Percentiles rank a stretch among this genome's conserved stretches.
Evolutionary conservation across 2,329 filamentous ascomycete species (phyloP).

Genomic region (Elsinoe fawcettii): DNA sequence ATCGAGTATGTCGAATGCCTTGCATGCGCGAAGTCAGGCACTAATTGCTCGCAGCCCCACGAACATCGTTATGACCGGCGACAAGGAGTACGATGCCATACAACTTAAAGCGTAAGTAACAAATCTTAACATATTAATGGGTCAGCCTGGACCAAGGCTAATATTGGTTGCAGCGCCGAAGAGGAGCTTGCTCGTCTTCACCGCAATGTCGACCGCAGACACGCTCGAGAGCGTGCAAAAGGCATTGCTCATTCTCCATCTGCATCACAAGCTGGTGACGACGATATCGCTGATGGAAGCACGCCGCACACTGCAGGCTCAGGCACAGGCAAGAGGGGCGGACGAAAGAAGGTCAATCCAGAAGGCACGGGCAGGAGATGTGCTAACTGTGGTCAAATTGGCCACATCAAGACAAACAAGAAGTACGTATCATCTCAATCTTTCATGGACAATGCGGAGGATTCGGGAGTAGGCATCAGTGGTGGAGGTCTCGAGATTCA

Average conservation of each 20-base stretch:
- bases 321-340: constrained; percentile 29
- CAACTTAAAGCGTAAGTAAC: constrained; percentile 48
- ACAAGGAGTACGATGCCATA: constrained; percentile 57
- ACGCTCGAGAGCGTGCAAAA: constrained; percentile 86
- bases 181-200: constrained; percentile 75
- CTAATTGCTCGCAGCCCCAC: constrained; percentile 43
- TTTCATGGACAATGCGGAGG: background rate
- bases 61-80: constrained; percentile 56
- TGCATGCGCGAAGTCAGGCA: background rate
- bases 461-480: background rate
- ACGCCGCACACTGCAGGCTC: constrained; percentile 21
- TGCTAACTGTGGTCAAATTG: constrained; percentile 92
- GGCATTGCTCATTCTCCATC: constrained; percentile 39
- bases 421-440: constrained; percentile 55
- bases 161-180: constrained; percentile 47
- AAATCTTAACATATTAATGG: background rate
- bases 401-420: constrained; percentile 98
- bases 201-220: constrained; percentile 83
- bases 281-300: constrained; percentile 36
- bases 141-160: constrained; percentile 15
- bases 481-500: background rate
- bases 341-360: constrained; percentile 59
- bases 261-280: constrained; percentile 36
- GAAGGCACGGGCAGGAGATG: constrained; percentile 70
- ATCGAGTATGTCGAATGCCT: constrained; percentile 54